Percentiles rank a stretch among this genome's conserved stretches.
phyloP scores from a whole-genome alignment of 768 basidiomycete species.

The Calocera viscosa region DNA sequence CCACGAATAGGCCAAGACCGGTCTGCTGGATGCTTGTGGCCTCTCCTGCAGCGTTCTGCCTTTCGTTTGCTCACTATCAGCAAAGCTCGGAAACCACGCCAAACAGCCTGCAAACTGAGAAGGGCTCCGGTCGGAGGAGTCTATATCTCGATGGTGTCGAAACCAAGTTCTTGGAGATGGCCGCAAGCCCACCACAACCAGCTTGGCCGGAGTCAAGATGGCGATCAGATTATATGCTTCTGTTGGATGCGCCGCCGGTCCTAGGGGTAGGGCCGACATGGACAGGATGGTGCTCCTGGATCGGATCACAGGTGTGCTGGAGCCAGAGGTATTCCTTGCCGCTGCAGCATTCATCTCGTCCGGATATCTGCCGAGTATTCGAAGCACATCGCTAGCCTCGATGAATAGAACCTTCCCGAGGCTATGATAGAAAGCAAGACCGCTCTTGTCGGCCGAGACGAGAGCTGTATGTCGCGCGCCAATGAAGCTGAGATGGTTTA shows the following conservation, averaged over 20 bases:
- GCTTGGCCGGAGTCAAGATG: constrained; percentile 75
- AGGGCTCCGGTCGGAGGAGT: constrained; percentile 29
- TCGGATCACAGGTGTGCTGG: constrained; percentile 38
- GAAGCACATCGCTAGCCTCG: constrained; percentile 84
- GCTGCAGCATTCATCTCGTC: constrained; percentile 27
- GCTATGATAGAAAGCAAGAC: constrained; percentile 89
- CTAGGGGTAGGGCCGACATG: constrained; percentile 72
- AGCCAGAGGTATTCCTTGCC: constrained; percentile 14
- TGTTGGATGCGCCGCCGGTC: constrained; percentile 56
- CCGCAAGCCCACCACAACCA: constrained; percentile 86
- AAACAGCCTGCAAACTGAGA: constrained; percentile 40
- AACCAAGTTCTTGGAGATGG: constrained; percentile 90
- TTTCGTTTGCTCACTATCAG: constrained; percentile 9
- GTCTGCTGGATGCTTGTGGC: constrained; percentile 24
- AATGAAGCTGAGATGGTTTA: constrained; percentile 73
- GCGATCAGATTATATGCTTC: constrained; percentile 74
- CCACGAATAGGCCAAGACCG: constrained; percentile 78
- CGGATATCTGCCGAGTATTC: constrained; percentile 86
- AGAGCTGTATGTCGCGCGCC: constrained; percentile 87
- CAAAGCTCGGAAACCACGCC: constrained; percentile 70
- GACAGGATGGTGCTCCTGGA: constrained; percentile 53
- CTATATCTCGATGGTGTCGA: constrained; percentile 46
- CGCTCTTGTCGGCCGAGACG: constrained; percentile 77
- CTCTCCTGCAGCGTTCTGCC: background rate
- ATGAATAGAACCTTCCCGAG: constrained; percentile 90